Conservation (phyloP, 352 stramenopile genomes). For the Hyaloperonospora brassicae region DNA sequence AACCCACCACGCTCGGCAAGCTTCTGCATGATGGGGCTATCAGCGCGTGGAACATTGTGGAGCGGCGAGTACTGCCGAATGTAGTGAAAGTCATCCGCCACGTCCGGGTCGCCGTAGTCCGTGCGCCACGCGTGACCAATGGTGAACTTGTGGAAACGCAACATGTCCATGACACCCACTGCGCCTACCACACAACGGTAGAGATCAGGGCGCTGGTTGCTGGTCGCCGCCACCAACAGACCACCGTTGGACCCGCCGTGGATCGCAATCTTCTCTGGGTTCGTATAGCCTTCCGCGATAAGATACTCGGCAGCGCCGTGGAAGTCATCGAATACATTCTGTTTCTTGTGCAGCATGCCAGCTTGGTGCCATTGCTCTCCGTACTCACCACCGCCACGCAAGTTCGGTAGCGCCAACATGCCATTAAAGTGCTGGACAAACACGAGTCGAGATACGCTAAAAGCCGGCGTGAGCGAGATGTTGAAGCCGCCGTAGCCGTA, state of each 20-base stretch:
- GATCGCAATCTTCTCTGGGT: conserved; percentile 84
- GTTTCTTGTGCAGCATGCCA: conserved; percentile 89
- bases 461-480: conserved; percentile 88
- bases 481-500: conserved; percentile 96
- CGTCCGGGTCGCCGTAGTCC: conserved; percentile 82
- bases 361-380: conserved; percentile 88
- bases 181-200: conserved; percentile 89
- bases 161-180: conserved; percentile 95
- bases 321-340: conserved; percentile 95
- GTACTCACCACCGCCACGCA: conserved; percentile 91
- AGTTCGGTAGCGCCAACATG: conserved; percentile 89
- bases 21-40: conserved; percentile 43
- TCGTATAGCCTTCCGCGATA: conserved; percentile 85
- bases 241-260: conserved; percentile 92
- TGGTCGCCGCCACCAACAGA: conserved; percentile 86
- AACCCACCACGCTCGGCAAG: conserved; percentile 49
- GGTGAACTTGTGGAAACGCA: conserved; percentile 92
- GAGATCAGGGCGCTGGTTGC: conserved; percentile 87
- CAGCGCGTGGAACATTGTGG: conserved; percentile 75
- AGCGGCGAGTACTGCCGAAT: conserved; percentile 82
- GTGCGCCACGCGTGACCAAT: conserved; percentile 87
- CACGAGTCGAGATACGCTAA: conserved; percentile 80
- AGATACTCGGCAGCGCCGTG: conserved; percentile 90
- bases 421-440: conserved; percentile 89
- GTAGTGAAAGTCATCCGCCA: conserved; percentile 75